Conservation (phyloP, 2,329 filamentous ascomycete species). For the Emydomyces testavorans region DNA sequence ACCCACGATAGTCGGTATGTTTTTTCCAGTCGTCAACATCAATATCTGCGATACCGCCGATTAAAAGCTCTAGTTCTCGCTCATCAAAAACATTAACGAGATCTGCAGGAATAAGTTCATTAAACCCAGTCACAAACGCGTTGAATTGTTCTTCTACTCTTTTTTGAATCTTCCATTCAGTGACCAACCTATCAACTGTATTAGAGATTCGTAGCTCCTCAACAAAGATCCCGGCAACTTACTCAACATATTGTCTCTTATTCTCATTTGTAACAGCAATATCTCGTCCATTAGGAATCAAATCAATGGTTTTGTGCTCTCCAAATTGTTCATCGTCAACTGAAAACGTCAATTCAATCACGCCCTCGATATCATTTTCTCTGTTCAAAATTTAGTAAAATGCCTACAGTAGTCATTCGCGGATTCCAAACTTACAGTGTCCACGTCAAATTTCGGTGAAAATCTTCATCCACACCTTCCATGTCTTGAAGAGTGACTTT, state of each 20-base stretch:
- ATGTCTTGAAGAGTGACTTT: conserved; percentile 85
- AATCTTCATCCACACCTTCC: conserved; percentile 97
- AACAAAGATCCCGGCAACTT: conserved; percentile 26
- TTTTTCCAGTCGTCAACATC: conserved; percentile 99
- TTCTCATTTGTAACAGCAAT: conserved; percentile 98
- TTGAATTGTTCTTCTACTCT: conserved; percentile 97
- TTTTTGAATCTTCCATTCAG: conserved; percentile 98
- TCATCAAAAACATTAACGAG: conserved; percentile 98
- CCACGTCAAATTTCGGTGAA: conserved; percentile 93
- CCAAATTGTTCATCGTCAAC: conserved; percentile 97
- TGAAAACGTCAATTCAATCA: conserved; percentile 89
- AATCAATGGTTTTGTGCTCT: conserved; percentile 82
- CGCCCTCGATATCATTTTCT: conserved; percentile 92
- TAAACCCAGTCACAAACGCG: conserved; percentile 93
- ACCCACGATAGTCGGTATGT: conserved; percentile 96
- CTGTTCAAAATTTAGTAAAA: conserved; percentile 27
- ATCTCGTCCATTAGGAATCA: conserved; percentile 78
- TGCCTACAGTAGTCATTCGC: not conserved
- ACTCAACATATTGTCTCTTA: conserved; percentile 97
- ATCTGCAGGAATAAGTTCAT: conserved; percentile 91
- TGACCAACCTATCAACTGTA: conserved; percentile 60
- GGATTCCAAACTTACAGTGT: conserved; percentile 50
- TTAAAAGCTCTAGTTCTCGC: conserved; percentile 87
- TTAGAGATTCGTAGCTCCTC: not conserved
- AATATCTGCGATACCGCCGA: conserved; percentile 98